Conservation (phyloP, 768 basidiomycete species). For the Russula foetens region DNA sequence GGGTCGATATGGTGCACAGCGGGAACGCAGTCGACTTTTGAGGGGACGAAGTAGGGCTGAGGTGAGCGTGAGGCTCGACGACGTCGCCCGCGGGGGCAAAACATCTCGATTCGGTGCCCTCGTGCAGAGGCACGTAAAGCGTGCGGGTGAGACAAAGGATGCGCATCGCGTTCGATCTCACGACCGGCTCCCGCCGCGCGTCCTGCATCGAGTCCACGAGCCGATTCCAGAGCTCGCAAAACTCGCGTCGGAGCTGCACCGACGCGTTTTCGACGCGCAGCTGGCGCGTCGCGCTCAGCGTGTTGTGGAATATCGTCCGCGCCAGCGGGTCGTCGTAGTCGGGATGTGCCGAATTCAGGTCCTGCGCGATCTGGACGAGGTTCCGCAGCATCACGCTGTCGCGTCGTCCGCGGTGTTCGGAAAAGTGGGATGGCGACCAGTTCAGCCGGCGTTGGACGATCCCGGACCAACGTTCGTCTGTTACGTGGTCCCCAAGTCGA, state of each 20-base stretch:
- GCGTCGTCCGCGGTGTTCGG: not conserved
- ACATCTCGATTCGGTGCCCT: not conserved
- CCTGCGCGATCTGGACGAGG: not conserved
- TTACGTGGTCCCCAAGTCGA: not conserved
- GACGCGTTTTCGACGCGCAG: not conserved
- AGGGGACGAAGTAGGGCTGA: no score
- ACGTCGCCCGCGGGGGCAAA: not conserved
- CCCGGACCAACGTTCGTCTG: not conserved
- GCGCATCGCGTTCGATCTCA: not conserved
- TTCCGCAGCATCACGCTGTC: not conserved
- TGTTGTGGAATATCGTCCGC: not conserved
- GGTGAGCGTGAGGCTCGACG: no score
- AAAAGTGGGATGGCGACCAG: not conserved
- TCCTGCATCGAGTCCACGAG: not conserved
- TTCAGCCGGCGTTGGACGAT: not conserved
- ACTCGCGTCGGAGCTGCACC: not conserved
- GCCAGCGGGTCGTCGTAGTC: not conserved
- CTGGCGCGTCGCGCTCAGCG: not conserved
- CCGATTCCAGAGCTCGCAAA: slow-evolving; percentile 7
- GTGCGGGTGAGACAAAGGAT: not conserved
- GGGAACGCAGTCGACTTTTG: not conserved
- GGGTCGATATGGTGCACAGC: not conserved
- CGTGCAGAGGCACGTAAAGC: not conserved
- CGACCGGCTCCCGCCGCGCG: not conserved
- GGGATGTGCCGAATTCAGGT: not conserved